Evolutionary conservation across 1,284 basidiomycete species (phyloP).

Genomic region (Moesziomyces sp.): DNA sequence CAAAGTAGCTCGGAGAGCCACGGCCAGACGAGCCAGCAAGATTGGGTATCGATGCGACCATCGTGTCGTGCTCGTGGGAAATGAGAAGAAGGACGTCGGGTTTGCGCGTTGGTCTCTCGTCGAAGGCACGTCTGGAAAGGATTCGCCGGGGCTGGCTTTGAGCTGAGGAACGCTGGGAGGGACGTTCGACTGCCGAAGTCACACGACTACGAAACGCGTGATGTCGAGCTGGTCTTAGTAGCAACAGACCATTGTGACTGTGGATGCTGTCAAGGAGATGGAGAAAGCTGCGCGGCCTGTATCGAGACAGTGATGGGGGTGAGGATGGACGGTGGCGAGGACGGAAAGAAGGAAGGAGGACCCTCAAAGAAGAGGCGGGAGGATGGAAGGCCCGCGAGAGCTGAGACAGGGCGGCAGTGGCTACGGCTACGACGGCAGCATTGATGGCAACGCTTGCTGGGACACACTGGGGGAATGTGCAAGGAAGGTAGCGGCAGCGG

Average conservation of each 20-base stretch:
- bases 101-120: too few relatives aligned
- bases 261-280: neutral
- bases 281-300: neutral
- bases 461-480: too few relatives aligned
- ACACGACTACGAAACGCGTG: neutral
- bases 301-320: neutral
- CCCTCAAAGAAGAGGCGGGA: neutral
- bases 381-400: neutral
- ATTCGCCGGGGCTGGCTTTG: too few relatives aligned
- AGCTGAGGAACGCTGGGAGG: too few relatives aligned
- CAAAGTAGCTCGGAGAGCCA: constrained; percentile 13
- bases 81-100: neutral
- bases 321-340: neutral
- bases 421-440: too few relatives aligned
- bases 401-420: neutral
- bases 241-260: neutral
- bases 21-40: constrained; percentile 14
- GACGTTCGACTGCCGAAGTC: too few relatives aligned
- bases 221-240: neutral
- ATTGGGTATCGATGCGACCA: constrained; percentile 27
- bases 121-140: too few relatives aligned
- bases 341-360: neutral
- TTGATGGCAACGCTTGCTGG: too few relatives aligned
- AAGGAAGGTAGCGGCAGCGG: neutral
- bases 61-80: neutral